A percentile compares a stretch with the other conserved stretches of the same genome.
phyloP scores from a whole-genome alignment of 2,329 filamentous ascomycete species.

The Massarina eburnea region DNA sequence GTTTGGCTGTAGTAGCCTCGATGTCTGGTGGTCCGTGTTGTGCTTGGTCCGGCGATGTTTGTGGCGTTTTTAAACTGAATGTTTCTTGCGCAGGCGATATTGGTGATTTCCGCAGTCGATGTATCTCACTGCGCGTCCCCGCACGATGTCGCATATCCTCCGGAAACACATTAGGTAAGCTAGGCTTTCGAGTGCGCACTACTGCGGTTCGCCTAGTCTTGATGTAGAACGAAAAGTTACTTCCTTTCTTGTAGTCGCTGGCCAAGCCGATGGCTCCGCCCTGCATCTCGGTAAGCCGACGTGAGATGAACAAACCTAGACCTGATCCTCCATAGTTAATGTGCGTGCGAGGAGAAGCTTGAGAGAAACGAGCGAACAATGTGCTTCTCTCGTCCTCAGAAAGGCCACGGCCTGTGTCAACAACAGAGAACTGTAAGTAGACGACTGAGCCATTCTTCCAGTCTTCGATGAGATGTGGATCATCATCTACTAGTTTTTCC shows the following conservation, averaged over 20 bases:
- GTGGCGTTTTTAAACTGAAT: background rate
- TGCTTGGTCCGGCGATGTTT: background rate
- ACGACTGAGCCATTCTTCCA: slow-evolving; percentile 40
- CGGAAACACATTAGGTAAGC: slow-evolving; percentile 2
- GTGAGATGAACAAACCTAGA: slow-evolving; percentile 36
- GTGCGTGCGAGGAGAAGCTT: slow-evolving; percentile 36
- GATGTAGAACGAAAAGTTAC: slow-evolving; percentile 38
- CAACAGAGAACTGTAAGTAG: slow-evolving; percentile 41
- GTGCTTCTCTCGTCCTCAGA: slow-evolving; percentile 39
- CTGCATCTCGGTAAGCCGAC: slow-evolving; percentile 32
- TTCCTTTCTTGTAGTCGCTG: slow-evolving; percentile 24
- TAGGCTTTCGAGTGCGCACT: background rate
- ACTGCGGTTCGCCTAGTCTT: slow-evolving; percentile 18
- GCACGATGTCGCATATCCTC: slow-evolving; percentile 13
- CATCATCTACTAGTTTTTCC: slow-evolving; percentile 5
- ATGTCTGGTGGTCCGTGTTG: slow-evolving; percentile 3
- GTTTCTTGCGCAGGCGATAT: background rate
- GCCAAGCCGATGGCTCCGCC: slow-evolving; percentile 34
- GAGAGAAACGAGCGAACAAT: slow-evolving; percentile 36
- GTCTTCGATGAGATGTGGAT: slow-evolving; percentile 22
- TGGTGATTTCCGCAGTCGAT: background rate
- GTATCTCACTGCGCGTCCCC: slow-evolving; percentile 3
- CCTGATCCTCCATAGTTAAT: slow-evolving; percentile 44
- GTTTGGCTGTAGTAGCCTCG: background rate
- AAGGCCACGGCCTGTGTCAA: slow-evolving; percentile 46